phyloP scores from a whole-genome alignment of 768 basidiomycete genomes.

The Lactifluus subvellereus region DNA sequence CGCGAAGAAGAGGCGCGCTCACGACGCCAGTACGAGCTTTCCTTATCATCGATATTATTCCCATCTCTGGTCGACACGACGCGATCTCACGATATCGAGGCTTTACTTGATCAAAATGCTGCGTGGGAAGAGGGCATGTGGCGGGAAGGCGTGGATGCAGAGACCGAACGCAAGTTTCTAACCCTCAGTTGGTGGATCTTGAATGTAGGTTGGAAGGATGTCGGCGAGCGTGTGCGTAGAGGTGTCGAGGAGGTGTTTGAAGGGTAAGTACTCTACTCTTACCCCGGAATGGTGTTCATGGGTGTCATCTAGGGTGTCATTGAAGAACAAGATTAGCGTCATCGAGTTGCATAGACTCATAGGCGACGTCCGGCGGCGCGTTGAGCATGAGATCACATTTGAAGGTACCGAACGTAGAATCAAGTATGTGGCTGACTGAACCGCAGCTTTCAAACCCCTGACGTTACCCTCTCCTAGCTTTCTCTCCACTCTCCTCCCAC shows the following conservation, averaged over 20 bases:
- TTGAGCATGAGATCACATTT: slow-evolving; percentile 66
- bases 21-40: slow-evolving; percentile 37
- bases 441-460: slow-evolving; percentile 1
- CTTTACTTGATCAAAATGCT: slow-evolving; percentile 29
- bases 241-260: slow-evolving; percentile 82
- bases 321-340: slow-evolving; percentile 68
- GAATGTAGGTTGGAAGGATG: slow-evolving; percentile 86
- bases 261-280: slow-evolving; percentile 45
- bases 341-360: slow-evolving; percentile 66
- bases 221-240: slow-evolving; percentile 63
- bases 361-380: slow-evolving; percentile 64
- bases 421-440: slow-evolving; percentile 36
- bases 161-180: slow-evolving; percentile 72
- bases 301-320: slow-evolving; percentile 55
- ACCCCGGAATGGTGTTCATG: background rate
- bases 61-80: slow-evolving; percentile 22
- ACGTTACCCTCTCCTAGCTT: slow-evolving; percentile 43
- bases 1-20: slow-evolving; percentile 52
- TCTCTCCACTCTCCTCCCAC: slow-evolving; percentile 66
- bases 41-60: slow-evolving; percentile 36
- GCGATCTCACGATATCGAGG: slow-evolving; percentile 27
- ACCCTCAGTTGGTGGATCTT: slow-evolving; percentile 92
- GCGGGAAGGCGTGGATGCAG: slow-evolving; percentile 43
- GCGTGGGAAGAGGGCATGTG: slow-evolving; percentile 24
- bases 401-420: slow-evolving; percentile 53